Percentiles rank a stretch among this genome's conserved stretches.
Conservation (phyloP, 331 rosid species). For the Saraca asoca region DNA sequence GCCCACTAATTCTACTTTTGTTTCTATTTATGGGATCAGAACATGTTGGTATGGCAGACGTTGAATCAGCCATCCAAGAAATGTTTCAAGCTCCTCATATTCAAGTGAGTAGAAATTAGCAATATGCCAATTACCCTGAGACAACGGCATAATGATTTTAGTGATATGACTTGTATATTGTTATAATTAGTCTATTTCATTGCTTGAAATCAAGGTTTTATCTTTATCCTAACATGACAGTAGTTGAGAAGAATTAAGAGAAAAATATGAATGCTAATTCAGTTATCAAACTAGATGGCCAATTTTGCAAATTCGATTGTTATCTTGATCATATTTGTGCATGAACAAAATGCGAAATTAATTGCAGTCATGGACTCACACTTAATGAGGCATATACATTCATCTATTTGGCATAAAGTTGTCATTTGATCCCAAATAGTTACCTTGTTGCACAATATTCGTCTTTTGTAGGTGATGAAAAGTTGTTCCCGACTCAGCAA, state of each 20-base stretch:
- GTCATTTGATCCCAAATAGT: constrained; percentile 15
- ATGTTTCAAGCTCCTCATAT: constrained; percentile 99
- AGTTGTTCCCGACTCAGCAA: constrained; percentile 69
- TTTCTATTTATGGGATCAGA: constrained; percentile 50
- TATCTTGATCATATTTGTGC: background rate
- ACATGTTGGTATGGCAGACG: constrained; percentile 71
- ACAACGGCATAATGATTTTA: no score
- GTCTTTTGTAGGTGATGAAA: constrained; percentile 75
- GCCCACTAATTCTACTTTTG: constrained; percentile 31
- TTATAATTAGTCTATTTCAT: no score
- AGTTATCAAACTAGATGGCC: constrained; percentile 23
- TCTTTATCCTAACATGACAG: no score
- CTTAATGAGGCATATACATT: background rate
- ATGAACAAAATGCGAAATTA: constrained; percentile 16
- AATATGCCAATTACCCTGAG: background rate
- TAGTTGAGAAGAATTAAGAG: constrained; percentile 8
- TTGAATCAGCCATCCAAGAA: constrained; percentile 92
- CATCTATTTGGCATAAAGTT: constrained; percentile 20
- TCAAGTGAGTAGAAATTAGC: constrained; percentile 60
- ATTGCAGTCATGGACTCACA: background rate
- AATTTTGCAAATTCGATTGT: constrained; percentile 16
- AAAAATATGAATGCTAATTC: constrained; percentile 17
- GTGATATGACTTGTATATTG: no score
- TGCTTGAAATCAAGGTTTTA: no score
- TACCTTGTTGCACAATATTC: constrained; percentile 1